These are phyloP conservation scores for Teratosphaeria pseudoeucalypti DNA, from an alignment of 2,329 filamentous ascomycete species.

Conservation along the genomic window DNA sequence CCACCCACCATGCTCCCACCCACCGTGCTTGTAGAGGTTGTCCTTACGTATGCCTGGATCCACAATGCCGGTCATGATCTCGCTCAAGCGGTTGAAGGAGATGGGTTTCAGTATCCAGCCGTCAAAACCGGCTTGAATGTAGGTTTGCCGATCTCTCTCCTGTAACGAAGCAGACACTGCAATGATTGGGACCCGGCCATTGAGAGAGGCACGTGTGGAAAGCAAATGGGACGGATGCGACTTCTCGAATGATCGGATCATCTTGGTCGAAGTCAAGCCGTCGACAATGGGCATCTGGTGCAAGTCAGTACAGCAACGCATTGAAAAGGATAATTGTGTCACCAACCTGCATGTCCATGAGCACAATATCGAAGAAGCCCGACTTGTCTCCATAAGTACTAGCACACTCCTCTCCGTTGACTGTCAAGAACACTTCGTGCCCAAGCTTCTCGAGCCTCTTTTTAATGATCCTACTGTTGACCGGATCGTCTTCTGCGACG, in stretches of 20 bases:
- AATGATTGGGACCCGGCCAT: constrained; percentile 67
- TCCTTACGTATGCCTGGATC: constrained; percentile 47
- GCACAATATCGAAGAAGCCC: constrained; percentile 59
- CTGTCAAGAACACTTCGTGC: constrained; percentile 59
- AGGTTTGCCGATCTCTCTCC: constrained; percentile 57
- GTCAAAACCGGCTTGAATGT: constrained; percentile 72
- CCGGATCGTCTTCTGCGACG: constrained; percentile 78
- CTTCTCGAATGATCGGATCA: constrained; percentile 66
- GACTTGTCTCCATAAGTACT: constrained; percentile 55
- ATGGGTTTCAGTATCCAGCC: constrained; percentile 88
- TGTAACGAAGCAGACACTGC: constrained; percentile 75
- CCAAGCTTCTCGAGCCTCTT: constrained; percentile 70
- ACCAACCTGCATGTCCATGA: constrained; percentile 87
- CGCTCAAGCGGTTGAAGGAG: constrained; percentile 63
- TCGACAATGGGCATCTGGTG: constrained; percentile 83
- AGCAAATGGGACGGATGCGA: constrained; percentile 40
- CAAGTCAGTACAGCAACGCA: constrained; percentile 6
- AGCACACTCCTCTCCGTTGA: constrained; percentile 79
- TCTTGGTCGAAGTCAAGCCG: constrained; percentile 68
- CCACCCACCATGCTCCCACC: constrained; percentile 85
- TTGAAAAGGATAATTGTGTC: neutral
- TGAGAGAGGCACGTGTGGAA: constrained; percentile 48
- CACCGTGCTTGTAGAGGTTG: constrained; percentile 59
- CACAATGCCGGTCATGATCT: constrained; percentile 59
- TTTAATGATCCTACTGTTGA: constrained; percentile 72